Conservation (phyloP, 176 grass and related monocot species). For the Poa annua region DNA sequence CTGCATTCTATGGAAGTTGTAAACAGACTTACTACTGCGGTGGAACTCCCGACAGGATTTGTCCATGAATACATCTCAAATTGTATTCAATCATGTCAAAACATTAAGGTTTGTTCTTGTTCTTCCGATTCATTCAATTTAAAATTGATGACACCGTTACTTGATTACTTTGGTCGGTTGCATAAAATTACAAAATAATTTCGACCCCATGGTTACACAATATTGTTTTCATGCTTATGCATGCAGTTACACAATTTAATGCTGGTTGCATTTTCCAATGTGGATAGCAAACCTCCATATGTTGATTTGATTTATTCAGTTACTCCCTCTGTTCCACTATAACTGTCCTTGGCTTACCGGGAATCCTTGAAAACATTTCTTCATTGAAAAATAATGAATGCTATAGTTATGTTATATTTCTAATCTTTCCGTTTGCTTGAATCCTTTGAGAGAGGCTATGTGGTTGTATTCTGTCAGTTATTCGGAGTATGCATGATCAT, state of each 20-base stretch:
- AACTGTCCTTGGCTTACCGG: neutral
- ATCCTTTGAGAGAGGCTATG: slow-evolving; percentile 7
- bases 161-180: neutral
- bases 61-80: slow-evolving; percentile 99
- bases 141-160: slow-evolving; percentile 22
- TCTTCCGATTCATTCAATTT: slow-evolving; percentile 32
- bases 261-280: neutral
- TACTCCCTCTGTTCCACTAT: neutral
- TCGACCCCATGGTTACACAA: neutral
- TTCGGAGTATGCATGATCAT: neutral
- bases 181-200: slow-evolving; percentile 8
- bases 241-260: slow-evolving; percentile 15
- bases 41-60: slow-evolving; percentile 91
- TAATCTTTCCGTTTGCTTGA: neutral
- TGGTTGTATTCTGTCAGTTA: neutral
- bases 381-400: neutral
- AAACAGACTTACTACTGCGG: slow-evolving; percentile 95
- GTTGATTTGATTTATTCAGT: slow-evolving; percentile 17
- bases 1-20: slow-evolving; percentile 99
- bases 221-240: neutral
- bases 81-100: slow-evolving; percentile 96
- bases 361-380: neutral
- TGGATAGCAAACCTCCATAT: slow-evolving; percentile 8
- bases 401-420: slow-evolving; percentile 1
- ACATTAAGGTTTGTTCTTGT: slow-evolving; percentile 81